Conservation (phyloP, 805 yeast genomes). For the Spathaspora passalidarum region DNA sequence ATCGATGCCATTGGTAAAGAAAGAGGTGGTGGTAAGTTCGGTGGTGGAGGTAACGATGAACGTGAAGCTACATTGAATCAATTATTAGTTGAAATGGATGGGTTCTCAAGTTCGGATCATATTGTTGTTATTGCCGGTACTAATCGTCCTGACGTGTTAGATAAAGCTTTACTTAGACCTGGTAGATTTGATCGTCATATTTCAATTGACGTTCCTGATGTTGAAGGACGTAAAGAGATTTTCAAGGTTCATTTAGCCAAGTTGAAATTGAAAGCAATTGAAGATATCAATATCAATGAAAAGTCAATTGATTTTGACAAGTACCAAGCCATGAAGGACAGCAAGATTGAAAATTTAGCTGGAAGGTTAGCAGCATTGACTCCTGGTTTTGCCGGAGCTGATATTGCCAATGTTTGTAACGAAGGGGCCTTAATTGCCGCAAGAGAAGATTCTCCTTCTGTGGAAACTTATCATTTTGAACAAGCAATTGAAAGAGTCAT, state of each 20-base stretch:
- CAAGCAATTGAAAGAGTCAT: conserved; percentile 91
- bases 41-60: conserved; percentile 89
- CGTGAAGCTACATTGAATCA: conserved; percentile 92
- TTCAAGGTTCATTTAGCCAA: conserved; percentile 75
- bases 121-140: conserved; percentile 95
- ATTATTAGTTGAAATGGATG: conserved; percentile 93
- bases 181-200: conserved; percentile 94
- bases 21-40: conserved; percentile 66
- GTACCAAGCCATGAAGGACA: conserved; percentile 37
- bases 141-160: conserved; percentile 87
- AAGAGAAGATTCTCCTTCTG: conserved; percentile 60
- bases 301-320: conserved; percentile 38
- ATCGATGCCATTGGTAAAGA: conserved; percentile 95
- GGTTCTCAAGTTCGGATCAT: conserved; percentile 82
- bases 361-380: conserved; percentile 89
- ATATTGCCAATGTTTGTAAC: conserved; percentile 90
- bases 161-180: conserved; percentile 86
- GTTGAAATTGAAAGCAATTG: conserved; percentile 45
- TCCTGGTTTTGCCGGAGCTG: conserved; percentile 96
- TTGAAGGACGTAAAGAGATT: conserved; percentile 85
- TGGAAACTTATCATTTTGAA: conserved; percentile 75
- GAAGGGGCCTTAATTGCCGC: conserved; percentile 96
- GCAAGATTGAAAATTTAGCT: conserved; percentile 56
- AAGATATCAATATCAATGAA: conserved; percentile 32
- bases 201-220: conserved; percentile 80